Evolutionary conservation across 2,329 filamentous ascomycete genomes (phyloP).

Genomic region (Pseudogymnoascus sp.): DNA sequence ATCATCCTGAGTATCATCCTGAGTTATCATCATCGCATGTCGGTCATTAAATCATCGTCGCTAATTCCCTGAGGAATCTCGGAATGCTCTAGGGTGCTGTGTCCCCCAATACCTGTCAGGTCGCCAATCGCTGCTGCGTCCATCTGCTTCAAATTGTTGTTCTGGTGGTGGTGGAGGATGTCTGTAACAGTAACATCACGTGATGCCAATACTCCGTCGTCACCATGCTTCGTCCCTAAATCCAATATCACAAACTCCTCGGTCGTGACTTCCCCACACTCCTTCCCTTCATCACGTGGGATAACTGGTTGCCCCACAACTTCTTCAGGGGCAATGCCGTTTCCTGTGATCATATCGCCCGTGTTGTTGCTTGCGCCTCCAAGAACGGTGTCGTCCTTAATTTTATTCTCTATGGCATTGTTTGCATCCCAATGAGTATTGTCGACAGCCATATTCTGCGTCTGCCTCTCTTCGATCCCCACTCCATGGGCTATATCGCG

Average conservation of each 20-base stretch:
- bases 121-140: background rate
- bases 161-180: background rate
- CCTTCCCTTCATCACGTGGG: background rate
- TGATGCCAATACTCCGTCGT: background rate
- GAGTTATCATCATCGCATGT: background rate
- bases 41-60: constrained; percentile 6
- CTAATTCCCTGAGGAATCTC: constrained; percentile 4
- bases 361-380: background rate
- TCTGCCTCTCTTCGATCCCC: background rate
- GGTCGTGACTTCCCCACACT: background rate
- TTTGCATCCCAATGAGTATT: no score
- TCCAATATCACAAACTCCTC: background rate
- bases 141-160: constrained; percentile 2
- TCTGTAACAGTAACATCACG: background rate
- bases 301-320: background rate
- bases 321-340: background rate
- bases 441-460: background rate
- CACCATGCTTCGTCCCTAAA: background rate
- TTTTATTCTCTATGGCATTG: background rate
- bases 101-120: background rate
- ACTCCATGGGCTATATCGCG: background rate
- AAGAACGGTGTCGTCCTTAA: background rate
- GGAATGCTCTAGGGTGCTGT: constrained; percentile 4
- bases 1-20: background rate
- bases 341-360: background rate